Evolutionary conservation across 1,139 yeast species (phyloP).

Genomic region (Saccharomyces hybrid): DNA sequence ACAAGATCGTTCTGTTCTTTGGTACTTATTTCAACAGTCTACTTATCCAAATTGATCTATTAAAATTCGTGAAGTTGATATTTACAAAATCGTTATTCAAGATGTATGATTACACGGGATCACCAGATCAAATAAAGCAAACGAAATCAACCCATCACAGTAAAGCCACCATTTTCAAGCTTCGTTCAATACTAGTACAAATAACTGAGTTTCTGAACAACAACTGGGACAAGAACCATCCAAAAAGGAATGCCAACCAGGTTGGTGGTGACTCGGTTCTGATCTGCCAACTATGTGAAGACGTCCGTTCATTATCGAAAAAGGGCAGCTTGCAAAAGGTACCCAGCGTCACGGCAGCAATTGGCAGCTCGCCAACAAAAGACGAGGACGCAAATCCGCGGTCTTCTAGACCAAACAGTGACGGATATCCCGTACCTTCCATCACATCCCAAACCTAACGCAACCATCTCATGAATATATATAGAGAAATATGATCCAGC

Average conservation of each 20-base stretch:
- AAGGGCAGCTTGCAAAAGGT: not conserved
- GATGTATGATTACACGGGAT: not conserved
- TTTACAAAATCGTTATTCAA: slow-evolving; percentile 16
- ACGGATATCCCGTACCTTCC: not conserved
- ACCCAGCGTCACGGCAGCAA: not conserved
- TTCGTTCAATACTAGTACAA: not conserved
- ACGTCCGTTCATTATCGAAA: slow-evolving; percentile 12
- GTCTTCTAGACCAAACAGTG: not conserved
- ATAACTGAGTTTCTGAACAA: slow-evolving; percentile 14
- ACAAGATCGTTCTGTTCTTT: slow-evolving; percentile 20
- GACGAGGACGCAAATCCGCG: not conserved
- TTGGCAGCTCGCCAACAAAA: not conserved
- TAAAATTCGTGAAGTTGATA: slow-evolving; percentile 27
- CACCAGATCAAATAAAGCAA: not conserved
- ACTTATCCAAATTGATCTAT: slow-evolving; percentile 30
- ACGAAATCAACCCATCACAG: not conserved
- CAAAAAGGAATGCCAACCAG: slow-evolving; percentile 13
- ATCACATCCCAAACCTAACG: not conserved
- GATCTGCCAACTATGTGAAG: slow-evolving; percentile 29
- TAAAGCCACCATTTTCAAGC: not conserved
- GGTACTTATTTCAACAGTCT: slow-evolving; percentile 27
- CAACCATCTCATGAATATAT: not conserved
- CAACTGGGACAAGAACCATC: slow-evolving; percentile 16
- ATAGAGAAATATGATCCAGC: not conserved
- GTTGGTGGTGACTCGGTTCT: slow-evolving; percentile 32